These are phyloP conservation scores for Gossypium schwendimanii DNA, from an alignment of 441 rosid species.

Conservation along the genomic window DNA sequence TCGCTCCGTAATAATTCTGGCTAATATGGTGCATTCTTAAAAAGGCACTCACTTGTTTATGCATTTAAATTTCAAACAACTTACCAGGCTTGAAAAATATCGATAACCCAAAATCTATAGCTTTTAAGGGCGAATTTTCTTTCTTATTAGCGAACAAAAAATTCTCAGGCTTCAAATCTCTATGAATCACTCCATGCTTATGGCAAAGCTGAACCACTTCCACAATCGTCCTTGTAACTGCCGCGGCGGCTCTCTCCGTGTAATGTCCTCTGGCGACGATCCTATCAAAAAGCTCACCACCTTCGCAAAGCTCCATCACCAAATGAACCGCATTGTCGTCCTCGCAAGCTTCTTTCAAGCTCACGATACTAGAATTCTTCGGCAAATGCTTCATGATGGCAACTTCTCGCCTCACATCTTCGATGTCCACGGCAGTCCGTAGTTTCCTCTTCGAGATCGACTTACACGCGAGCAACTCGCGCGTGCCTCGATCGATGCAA, in stretches of 20 bases:
- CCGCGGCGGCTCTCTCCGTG: slow-evolving; percentile 94
- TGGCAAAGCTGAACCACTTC: slow-evolving; percentile 97
- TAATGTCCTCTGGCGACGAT: slow-evolving; percentile 98
- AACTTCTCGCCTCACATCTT: slow-evolving; percentile 93
- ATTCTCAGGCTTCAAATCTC: slow-evolving; percentile 98
- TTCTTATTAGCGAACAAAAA: slow-evolving; percentile 93
- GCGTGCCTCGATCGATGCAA: slow-evolving; percentile 65
- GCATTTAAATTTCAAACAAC: slow-evolving; percentile 4
- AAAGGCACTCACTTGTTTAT: not conserved
- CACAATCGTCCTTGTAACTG: slow-evolving; percentile 80
- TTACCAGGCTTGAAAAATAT: slow-evolving; percentile 97
- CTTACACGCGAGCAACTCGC: slow-evolving; percentile 91
- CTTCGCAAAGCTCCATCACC: slow-evolving; percentile 98
- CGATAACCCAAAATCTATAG: slow-evolving; percentile 95
- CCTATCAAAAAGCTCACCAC: slow-evolving; percentile 97
- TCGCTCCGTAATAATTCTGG: not conserved
- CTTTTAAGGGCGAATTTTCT: slow-evolving; percentile 93
- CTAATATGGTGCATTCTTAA: not conserved
- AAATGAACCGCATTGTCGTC: slow-evolving; percentile 96
- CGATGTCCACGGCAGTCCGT: slow-evolving; percentile 83
- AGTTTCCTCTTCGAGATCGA: slow-evolving; percentile 95
- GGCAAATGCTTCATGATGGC: slow-evolving; percentile 97
- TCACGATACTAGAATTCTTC: slow-evolving; percentile 76
- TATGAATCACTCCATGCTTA: slow-evolving; percentile 89
- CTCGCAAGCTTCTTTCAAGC: slow-evolving; percentile 94